Percentiles rank a stretch among this genome's conserved stretches.
phyloP scores from a whole-genome alignment of 345 rosid species.

The Crucihimalaya himalaica region DNA sequence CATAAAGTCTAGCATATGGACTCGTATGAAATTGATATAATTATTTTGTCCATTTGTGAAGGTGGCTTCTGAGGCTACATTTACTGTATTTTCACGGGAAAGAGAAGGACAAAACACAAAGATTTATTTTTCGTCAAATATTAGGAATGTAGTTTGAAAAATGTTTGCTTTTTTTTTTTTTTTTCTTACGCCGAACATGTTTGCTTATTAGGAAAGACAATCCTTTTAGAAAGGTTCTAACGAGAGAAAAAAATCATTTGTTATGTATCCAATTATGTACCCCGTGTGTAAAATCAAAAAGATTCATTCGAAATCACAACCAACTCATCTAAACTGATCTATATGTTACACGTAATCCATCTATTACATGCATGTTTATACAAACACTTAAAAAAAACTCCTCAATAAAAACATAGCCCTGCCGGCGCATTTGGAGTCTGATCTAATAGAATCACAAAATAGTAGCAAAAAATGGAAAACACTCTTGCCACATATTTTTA shows the following conservation, averaged over 20 bases:
- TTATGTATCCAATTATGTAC: not conserved
- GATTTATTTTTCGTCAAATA: not conserved
- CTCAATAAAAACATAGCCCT: not conserved
- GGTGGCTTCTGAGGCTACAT: slow-evolving; percentile 8
- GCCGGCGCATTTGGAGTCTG: not conserved
- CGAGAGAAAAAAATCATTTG: not conserved
- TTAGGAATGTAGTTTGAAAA: not conserved
- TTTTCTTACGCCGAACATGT: too few species aligned
- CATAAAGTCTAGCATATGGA: not conserved
- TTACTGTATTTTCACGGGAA: slow-evolving; percentile 19
- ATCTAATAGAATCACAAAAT: not conserved
- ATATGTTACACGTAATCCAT: not conserved
- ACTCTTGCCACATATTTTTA: not conserved
- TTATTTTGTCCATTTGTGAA: not conserved
- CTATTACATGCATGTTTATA: not conserved
- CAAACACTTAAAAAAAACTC: not conserved
- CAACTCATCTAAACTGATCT: not conserved
- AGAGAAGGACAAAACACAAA: slow-evolving; percentile 1
- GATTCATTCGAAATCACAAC: not conserved
- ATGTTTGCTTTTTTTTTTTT: not conserved
- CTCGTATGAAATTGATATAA: not conserved
- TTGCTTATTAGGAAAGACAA: not conserved
- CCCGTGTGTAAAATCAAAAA: not conserved
- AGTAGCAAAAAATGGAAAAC: not conserved
- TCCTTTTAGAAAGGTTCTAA: not conserved